Percentiles rank a stretch among this genome's conserved stretches.
These are phyloP conservation scores for Ogataea salicorniae DNA, from an alignment of 805 yeast genomes.

Conservation along the genomic window DNA sequence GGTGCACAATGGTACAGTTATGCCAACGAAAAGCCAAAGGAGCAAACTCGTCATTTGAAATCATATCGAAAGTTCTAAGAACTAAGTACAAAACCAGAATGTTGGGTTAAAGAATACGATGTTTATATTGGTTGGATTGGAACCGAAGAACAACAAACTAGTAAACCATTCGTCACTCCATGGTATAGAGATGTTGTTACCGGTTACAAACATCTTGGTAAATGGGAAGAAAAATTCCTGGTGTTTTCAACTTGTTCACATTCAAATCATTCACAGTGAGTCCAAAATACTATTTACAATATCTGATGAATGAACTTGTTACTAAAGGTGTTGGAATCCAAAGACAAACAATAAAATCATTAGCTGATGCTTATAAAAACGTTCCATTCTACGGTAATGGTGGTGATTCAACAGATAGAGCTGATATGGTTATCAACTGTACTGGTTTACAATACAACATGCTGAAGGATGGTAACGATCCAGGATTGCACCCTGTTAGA, in stretches of 20 bases:
- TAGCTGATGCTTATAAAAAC: constrained; percentile 40
- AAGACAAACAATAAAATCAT: constrained; percentile 37
- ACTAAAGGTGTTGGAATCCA: constrained; percentile 41
- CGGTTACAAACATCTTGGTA: constrained; percentile 30
- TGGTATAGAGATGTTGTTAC: constrained; percentile 48
- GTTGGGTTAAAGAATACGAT: constrained; percentile 28
- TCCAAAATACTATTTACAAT: constrained; percentile 51
- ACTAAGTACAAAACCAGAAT: constrained; percentile 32
- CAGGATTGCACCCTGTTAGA: constrained; percentile 42
- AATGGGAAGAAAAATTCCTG: constrained; percentile 30
- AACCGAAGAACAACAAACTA: neutral
- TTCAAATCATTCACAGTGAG: constrained; percentile 55
- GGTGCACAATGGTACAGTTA: constrained; percentile 62
- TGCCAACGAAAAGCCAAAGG: constrained; percentile 19
- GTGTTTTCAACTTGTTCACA: constrained; percentile 31
- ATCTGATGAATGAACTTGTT: constrained; percentile 40
- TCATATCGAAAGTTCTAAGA: constrained; percentile 33
- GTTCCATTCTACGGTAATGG: constrained; percentile 16
- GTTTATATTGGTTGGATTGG: constrained; percentile 20
- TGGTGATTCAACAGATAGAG: neutral
- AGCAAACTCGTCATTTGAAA: constrained; percentile 25
- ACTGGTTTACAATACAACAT: constrained; percentile 46
- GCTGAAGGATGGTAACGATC: constrained; percentile 46
- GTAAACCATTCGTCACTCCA: constrained; percentile 20
- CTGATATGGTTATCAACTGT: constrained; percentile 50